These are phyloP conservation scores for Scutellaria baicalensis DNA, from an alignment of 257 asterid genomes.

Conservation along the genomic window DNA sequence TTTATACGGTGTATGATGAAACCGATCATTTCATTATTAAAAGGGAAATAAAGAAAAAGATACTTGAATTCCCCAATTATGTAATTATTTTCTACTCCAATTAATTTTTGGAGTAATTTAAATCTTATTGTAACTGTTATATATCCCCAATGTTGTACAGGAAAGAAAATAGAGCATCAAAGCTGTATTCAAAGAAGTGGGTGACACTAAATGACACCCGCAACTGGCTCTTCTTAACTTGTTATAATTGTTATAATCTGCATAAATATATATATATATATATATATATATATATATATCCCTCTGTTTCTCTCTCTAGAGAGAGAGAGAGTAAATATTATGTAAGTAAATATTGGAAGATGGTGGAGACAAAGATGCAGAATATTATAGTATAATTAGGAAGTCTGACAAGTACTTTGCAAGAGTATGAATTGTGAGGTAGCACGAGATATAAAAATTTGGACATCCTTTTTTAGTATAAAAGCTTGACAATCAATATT, in stretches of 20 bases:
- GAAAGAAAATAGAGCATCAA: background rate
- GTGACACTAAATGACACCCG: conserved; percentile 24
- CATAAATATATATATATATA: background rate
- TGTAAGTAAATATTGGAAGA: background rate
- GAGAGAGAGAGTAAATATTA: background rate
- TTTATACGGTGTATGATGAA: too few relatives aligned
- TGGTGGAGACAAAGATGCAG: conserved; percentile 1
- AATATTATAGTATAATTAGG: background rate
- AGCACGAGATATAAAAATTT: background rate
- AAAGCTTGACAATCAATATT: background rate
- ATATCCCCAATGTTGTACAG: background rate
- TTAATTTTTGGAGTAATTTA: too few relatives aligned
- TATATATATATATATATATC: background rate
- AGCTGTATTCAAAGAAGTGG: conserved; percentile 11
- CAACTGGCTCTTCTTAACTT: conserved; percentile 27
- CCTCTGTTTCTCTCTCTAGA: too few relatives aligned
- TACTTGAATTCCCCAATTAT: too few relatives aligned
- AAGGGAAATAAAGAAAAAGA: too few relatives aligned
- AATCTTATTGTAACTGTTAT: too few relatives aligned
- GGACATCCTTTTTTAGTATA: background rate
- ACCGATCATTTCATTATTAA: too few relatives aligned
- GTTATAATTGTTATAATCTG: conserved; percentile 3
- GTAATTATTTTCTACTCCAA: too few relatives aligned
- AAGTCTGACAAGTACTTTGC: background rate
- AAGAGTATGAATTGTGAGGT: conserved; percentile 10